Evolutionary conservation across 805 yeast species (phyloP).

Genomic region (Pichia thaimueangensis): DNA sequence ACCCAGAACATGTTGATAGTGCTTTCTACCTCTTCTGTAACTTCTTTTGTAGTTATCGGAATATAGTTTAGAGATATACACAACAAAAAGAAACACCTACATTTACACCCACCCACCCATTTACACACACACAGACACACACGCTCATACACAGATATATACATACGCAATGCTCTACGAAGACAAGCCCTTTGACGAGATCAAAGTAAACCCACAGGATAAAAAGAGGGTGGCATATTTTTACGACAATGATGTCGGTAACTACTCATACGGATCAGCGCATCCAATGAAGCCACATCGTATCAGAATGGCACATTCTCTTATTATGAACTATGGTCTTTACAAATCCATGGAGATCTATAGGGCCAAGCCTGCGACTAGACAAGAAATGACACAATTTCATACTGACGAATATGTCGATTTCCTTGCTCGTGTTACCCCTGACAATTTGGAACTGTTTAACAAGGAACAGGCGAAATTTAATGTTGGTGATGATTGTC

Average conservation of each 20-base stretch:
- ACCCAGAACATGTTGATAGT: too few relatives aligned
- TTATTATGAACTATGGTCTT: slow-evolving; percentile 94
- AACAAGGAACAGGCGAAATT: slow-evolving; percentile 84
- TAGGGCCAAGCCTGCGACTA: slow-evolving; percentile 95
- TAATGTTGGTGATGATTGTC: slow-evolving; percentile 95
- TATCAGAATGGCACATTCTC: slow-evolving; percentile 96
- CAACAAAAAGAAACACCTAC: background rate
- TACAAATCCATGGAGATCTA: slow-evolving; percentile 96
- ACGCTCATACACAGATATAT: background rate
- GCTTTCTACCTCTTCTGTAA: too few relatives aligned
- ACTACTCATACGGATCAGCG: slow-evolving; percentile 96
- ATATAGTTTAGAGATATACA: background rate
- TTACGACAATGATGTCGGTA: slow-evolving; percentile 90
- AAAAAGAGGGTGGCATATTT: slow-evolving; percentile 68
- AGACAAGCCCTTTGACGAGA: slow-evolving; percentile 57
- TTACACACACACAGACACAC: background rate
- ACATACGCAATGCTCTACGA: slow-evolving; percentile 36
- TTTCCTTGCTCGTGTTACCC: slow-evolving; percentile 82
- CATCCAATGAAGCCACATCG: slow-evolving; percentile 99
- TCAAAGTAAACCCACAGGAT: slow-evolving; percentile 48
- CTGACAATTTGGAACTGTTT: slow-evolving; percentile 83
- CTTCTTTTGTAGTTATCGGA: too few relatives aligned
- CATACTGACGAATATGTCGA: slow-evolving; percentile 97
- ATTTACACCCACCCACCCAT: too few relatives aligned
- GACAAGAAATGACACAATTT: slow-evolving; percentile 96